These are phyloP conservation scores for Drosera capensis DNA, from an alignment of 148 eudicot genomes.

Conservation along the genomic window DNA sequence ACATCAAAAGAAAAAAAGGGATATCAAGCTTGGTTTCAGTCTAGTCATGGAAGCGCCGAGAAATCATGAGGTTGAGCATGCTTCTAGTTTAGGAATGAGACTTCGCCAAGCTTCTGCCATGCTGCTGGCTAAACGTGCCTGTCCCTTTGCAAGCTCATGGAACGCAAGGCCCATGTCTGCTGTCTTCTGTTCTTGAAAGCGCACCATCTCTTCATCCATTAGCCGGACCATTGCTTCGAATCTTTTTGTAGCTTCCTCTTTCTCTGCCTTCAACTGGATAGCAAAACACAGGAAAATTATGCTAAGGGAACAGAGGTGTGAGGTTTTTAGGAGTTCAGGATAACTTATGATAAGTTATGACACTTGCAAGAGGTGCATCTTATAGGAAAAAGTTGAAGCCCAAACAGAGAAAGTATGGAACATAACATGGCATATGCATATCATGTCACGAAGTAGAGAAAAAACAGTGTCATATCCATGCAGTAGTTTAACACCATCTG, in stretches of 20 bases:
- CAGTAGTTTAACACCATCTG: no score
- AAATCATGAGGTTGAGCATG: conserved; percentile 45
- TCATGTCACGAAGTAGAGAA: no score
- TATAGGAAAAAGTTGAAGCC: no score
- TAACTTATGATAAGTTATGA: no score
- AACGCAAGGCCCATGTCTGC: conserved; percentile 83
- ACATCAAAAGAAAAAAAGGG: neutral
- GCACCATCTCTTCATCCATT: conserved; percentile 76
- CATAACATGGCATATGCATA: no score
- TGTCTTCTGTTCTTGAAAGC: conserved; percentile 90
- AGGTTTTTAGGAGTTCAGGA: neutral
- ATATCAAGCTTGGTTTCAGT: neutral
- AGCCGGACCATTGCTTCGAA: conserved; percentile 59
- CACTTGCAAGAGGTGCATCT: no score
- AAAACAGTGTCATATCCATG: no score
- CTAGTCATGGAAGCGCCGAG: neutral
- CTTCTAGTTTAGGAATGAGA: conserved; percentile 87
- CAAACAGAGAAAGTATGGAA: no score
- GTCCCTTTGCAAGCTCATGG: conserved; percentile 97
- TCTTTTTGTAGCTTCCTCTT: conserved; percentile 68
- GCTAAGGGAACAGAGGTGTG: neutral
- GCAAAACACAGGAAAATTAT: conserved; percentile 1
- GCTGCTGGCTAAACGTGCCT: conserved; percentile 64
- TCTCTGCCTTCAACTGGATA: conserved; percentile 67
- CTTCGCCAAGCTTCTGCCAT: conserved; percentile 88